Base-by-base conservation (phyloP, 495 filamentous ascomycete genomes). In the Neurospora sp. region DNA sequence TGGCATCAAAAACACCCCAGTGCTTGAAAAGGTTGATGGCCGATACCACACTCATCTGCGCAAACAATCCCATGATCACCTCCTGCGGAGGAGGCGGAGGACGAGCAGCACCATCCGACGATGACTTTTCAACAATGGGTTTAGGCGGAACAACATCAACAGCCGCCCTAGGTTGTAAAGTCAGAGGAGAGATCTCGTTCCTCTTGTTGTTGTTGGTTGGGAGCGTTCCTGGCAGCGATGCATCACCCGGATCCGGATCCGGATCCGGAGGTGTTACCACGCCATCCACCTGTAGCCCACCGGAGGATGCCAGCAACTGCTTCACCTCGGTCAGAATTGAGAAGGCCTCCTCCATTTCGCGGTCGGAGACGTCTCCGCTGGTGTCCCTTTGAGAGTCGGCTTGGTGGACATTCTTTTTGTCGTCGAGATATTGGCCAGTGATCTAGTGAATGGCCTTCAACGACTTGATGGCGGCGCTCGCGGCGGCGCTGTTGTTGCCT, bases 1-100 rank as follows among this genome's bases (percentile, higher is more conserved):
- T 80, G 22, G 65, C 65, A 39, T 82, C 80, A 38, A 82, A 82
- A 9, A 80, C 76, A 14, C 77, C 71, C 81, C 81, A 83, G 69
- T 79, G 70, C 61, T 77, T 75, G 41, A 78, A 83, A 27, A 82
- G 71, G 7, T 76, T 76, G 16, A 82, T 75, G 40, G 77, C 78
- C 0, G 78, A 80, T 3, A 78, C 76, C 46, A 76, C 68, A 16
- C 74, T 73, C 70, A 76, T 77, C 27, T 74, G 73, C 61, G 70
- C 61, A 44, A 80, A 80, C 71, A 73, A 75, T 46, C 72, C 71
- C 78, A 80, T 78, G 69, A 80, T 76, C 27, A 70, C 40, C 35
- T 80, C 78, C 16, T 69, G 74, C 1, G 76, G 77, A 4, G 78
- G 68, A 2, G 76, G 77, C 0, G 78, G 69, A 4, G 77, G 69